Base-by-base conservation (phyloP, 2,329 filamentous ascomycete genomes). In the Xylaria multiplex region DNA sequence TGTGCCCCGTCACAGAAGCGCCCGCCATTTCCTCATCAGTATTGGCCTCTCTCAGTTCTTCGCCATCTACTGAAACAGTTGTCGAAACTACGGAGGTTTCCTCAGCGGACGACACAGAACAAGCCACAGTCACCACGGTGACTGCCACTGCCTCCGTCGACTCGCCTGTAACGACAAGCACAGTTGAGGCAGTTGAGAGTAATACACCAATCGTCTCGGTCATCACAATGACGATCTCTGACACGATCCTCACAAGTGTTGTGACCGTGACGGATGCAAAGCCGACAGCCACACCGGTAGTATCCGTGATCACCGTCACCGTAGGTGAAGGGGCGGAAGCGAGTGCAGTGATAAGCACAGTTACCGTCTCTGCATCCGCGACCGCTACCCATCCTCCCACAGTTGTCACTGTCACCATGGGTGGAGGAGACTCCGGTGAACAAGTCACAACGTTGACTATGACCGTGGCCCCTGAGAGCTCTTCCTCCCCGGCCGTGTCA, bases 1-100 rank as follows among this genome's bases (percentile, higher is more conserved):
- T 75, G 24, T 76, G 75, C 62, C 72, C 74, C 22, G 71, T 76
- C 40, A 70, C 71, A 13, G 73, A 72, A 7, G 74, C 67, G 4
- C 40, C 68, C 4, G 62, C 69, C 2, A 69, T 76, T 22, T 73
- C 73, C 40, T 74, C 74, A 4, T 73, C 73, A 1, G 68, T 74
- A n/a, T 48, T 74, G 16, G 67, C 63, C 14, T 73, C 71, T 14
- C 69, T 70, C 46, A 73, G 65, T 54, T 62, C 62, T 30, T 52
- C 16, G 11, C 22, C 40, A 37, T 16, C 59, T n/a, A 40, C 46
- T n/a, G 60, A 71, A 19, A 49, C 53, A 24, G 53, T 27, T 22
- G 48, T 58, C 35, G 42, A 22, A n/a, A 60, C 52, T 16, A 42
- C 35, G 35, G 6, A 13, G 8, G 35, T 9, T 37, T 37, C 35